A percentile compares a stretch with the other conserved stretches of the same genome.
Conservation (phyloP, 2,329 filamentous ascomycete genomes). For the Talaromyces sp. region DNA sequence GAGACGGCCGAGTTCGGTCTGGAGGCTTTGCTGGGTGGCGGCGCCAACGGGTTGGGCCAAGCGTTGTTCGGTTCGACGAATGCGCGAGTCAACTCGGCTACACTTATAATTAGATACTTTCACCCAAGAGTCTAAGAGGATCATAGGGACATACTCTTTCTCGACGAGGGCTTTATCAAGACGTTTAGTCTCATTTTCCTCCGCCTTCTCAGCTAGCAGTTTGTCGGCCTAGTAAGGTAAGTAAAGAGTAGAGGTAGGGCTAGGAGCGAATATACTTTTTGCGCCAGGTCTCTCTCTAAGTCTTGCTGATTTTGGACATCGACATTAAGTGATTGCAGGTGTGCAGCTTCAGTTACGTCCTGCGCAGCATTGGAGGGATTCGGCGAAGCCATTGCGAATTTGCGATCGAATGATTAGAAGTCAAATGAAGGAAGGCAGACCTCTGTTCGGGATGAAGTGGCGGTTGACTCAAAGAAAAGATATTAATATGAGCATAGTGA, state of each 20-base stretch:
- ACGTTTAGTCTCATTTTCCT: conserved; percentile 65
- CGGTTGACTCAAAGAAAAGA: too few species aligned
- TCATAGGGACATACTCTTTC: conserved; percentile 41
- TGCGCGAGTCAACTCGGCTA: conserved; percentile 67
- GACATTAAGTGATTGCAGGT: conserved; percentile 65
- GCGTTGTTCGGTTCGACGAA: conserved; percentile 61
- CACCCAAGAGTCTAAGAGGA: too few species aligned
- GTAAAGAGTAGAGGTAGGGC: not conserved
- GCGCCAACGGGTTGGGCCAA: conserved; percentile 59
- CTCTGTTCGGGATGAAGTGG: too few species aligned
- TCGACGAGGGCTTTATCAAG: conserved; percentile 59
- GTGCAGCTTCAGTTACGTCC: conserved; percentile 58
- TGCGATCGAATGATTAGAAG: too few species aligned
- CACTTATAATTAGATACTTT: conserved; percentile 1
- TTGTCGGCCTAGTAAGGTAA: conserved; percentile 54
- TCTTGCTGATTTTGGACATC: conserved; percentile 85
- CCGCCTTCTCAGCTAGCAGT: conserved; percentile 62
- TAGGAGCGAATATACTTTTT: conserved; percentile 45
- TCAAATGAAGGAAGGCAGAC: too few species aligned
- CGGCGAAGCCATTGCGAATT: not conserved
- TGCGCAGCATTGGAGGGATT: conserved; percentile 7
- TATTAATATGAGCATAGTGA: too few species aligned
- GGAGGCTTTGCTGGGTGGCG: conserved; percentile 49
- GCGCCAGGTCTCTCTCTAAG: conserved; percentile 80
- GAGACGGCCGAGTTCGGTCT: conserved; percentile 65